Percentiles rank a stretch among this genome's conserved stretches.
Evolutionary conservation across 371 early-diverging fungal species (phyloP).

Genomic region (Mucor lusitanicus): DNA sequence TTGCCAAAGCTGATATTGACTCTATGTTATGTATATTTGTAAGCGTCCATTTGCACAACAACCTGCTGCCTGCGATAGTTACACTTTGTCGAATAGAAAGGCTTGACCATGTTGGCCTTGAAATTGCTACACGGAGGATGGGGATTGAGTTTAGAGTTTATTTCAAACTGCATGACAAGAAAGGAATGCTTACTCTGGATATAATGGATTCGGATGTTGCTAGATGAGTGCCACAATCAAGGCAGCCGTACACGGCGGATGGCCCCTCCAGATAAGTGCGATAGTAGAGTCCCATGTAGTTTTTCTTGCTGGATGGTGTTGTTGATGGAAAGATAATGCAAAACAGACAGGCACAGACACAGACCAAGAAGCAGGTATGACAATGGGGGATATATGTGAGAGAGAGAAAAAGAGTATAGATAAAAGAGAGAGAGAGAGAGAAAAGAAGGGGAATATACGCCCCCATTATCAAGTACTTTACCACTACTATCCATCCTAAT

Average conservation of each 20-base stretch:
- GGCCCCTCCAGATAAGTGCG: conserved; percentile 20
- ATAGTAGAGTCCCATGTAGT: conserved; percentile 13
- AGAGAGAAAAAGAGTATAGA: neutral
- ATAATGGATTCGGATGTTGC: conserved; percentile 66
- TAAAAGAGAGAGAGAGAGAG: neutral
- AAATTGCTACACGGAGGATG: conserved; percentile 52
- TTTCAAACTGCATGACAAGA: neutral
- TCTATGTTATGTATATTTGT: conserved; percentile 24
- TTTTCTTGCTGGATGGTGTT: neutral
- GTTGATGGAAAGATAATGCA: neutral
- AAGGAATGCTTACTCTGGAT: conserved; percentile 56
- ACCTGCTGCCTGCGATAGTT: conserved; percentile 9
- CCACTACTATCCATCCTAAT: neutral
- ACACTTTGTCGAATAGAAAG: conserved; percentile 65
- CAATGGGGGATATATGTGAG: neutral
- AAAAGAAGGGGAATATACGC: neutral
- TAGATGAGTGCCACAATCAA: conserved; percentile 66
- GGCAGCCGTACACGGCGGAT: conserved; percentile 12
- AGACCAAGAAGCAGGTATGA: neutral
- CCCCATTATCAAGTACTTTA: neutral
- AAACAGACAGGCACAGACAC: neutral
- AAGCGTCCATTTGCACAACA: neutral
- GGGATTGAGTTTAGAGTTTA: neutral
- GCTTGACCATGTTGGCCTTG: conserved; percentile 70
- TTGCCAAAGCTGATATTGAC: conserved; percentile 66